Base-by-base conservation (phyloP, 2,329 filamentous ascomycete species). In the Neofusicoccum kwambonambiense region DNA sequence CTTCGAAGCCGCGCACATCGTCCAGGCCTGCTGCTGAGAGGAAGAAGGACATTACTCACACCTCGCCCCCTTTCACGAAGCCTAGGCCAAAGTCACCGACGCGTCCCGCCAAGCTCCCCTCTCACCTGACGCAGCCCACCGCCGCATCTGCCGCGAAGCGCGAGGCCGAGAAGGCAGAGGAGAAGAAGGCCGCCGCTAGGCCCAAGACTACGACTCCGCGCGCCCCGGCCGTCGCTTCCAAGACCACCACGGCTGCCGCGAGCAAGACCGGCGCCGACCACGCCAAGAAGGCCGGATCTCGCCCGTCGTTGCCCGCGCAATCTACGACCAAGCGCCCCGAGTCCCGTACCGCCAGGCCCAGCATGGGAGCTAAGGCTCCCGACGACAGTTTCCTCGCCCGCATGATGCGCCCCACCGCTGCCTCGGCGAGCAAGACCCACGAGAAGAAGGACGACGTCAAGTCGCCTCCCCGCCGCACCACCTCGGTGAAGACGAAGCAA, bases 391-490 rank as follows among this genome's bases (percentile, higher is more conserved):
- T 93, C 77, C 79, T 93, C 31, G 90, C 89, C n/a, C 86, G 90
- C 61, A 92, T 93, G 90, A 93, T 89, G 87, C 83, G 90, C 45
- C 90, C 90, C 2, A 93, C 90, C 0, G 85, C 89, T 50, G 82
- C 86, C 51, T 91, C 88, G 4, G 84, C 88, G 8, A 88, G 83
- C 68, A 92, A 91, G 78, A 84, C 85, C 0, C 80, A 85, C 2
- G 89, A 91, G 4, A 92, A 90, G 77, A 74, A 74, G 4, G 58
- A 62, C 34, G 75, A 76, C 13, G 73, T 73, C 19, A 74, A 75
- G 73, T 75, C 76, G 66, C 76, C 79, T 37, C 76, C 78, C 12
- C 71, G 70, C 34, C 72, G 73, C 45, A 61, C 68, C 12, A 62
- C 65, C 3, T 66, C 68, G 13, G 50, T 61, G 17, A 69, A 65